Base-by-base conservation (phyloP, 2,329 filamentous ascomycete genomes). In the Colletotrichum salicis region DNA sequence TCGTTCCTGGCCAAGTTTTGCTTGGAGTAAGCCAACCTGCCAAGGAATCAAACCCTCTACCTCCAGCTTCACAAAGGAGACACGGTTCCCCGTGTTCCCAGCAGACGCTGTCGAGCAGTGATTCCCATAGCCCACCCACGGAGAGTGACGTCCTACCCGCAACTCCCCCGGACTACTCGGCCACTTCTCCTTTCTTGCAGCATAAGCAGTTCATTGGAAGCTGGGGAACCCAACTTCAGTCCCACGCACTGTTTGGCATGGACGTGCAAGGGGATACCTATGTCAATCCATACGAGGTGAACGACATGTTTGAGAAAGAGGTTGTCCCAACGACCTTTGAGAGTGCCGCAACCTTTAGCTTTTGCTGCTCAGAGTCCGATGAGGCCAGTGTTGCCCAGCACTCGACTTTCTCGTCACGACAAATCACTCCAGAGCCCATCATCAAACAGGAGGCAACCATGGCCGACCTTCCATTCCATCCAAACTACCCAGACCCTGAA, bases 101-200 rank as follows among this genome's bases (percentile, higher is more conserved):
- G 13, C 78, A 81, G 33, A 77, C 78, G 19, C 79, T 81, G 5
- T 82, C 82, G 27, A 81, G 80, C 67, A 80, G 82, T 68, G 81
- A 79, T 63, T 78, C 76, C 31, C 77, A 79, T 27, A 85, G 83
- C 48, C 83, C 83, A 19, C 79, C 78, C 4, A 76, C 80, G 5
- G 83, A 85, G n/a, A 80, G 79, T 66, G 84, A 86, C 62, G 77
- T 79, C 29, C 80, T 78, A 62, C 83, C 83, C 11, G 76, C 78
- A 33, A 84, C 84, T 2, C 82, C 83, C 2, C 77, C 79, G 13
- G 83, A 84, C 55, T 75, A 78, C 35, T 76, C 78, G 31, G 58
- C 78, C 22, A 75, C 80, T 57, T 77, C 81, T n/a, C 79, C 80
- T 1, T 80, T 74, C 54, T 67, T 76, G 6, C 54, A 66, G 19